Evolutionary conservation across 2,329 filamentous ascomycete genomes (phyloP).

Genomic region (Microdochium trichocladiopsis): DNA sequence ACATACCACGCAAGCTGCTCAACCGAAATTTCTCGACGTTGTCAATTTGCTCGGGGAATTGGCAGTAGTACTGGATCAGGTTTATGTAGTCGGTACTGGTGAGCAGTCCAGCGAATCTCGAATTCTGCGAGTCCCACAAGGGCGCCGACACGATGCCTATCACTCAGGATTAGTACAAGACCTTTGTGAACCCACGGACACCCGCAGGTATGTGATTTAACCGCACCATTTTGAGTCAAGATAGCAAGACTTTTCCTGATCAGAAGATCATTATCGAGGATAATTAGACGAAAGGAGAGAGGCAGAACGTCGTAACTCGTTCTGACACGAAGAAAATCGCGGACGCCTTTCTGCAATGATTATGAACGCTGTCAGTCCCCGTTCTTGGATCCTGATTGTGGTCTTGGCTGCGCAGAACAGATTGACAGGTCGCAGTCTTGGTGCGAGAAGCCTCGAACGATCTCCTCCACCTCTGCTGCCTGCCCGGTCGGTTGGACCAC

Average conservation of each 20-base stretch:
- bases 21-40: conserved; percentile 91
- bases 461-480: too few relatives aligned
- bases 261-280: conserved; percentile 89
- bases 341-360: conserved; percentile 72
- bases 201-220: too few relatives aligned
- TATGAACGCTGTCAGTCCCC: too few relatives aligned
- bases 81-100: conserved; percentile 98
- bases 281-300: conserved; percentile 89
- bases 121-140: conserved; percentile 90
- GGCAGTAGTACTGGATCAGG: conserved; percentile 97
- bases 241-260: conserved; percentile 98
- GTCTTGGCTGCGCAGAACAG: too few relatives aligned
- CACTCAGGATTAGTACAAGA: conserved; percentile 1
- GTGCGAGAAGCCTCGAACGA: too few relatives aligned
- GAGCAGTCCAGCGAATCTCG: conserved; percentile 86
- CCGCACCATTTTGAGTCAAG: conserved; percentile 82
- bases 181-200: too few relatives aligned
- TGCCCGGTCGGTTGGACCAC: conserved; percentile 2
- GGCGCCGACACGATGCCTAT: conserved; percentile 94
- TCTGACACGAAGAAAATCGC: conserved; percentile 91
- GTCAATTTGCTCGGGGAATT: conserved; percentile 83
- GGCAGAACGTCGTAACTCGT: conserved; percentile 98
- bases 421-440: too few relatives aligned
- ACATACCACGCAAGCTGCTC: conserved; percentile 79
- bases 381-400: too few relatives aligned